Conservation (phyloP, 2,329 filamentous ascomycete genomes). For the Penicillium sp. region DNA sequence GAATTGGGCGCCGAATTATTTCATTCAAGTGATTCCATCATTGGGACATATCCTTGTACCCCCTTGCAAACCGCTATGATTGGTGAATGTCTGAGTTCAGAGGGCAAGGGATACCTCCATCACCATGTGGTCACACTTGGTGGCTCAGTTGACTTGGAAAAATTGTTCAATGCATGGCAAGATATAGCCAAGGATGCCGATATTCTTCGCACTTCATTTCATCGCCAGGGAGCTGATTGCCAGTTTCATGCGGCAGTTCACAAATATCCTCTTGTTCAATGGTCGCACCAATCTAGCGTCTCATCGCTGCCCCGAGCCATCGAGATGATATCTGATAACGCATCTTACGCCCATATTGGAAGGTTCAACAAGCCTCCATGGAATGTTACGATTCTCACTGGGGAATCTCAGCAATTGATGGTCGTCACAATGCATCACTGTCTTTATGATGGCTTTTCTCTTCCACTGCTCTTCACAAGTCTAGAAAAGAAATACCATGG, state of each 20-base stretch:
- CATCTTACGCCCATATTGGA: neutral
- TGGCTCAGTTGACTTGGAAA: neutral
- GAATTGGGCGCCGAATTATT: neutral
- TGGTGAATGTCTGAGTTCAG: conserved; percentile 4
- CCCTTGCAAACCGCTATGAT: conserved; percentile 8
- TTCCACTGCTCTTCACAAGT: conserved; percentile 10
- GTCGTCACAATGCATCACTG: conserved; percentile 17
- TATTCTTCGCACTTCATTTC: conserved; percentile 9
- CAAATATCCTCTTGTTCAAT: neutral
- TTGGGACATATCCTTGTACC: conserved; percentile 4
- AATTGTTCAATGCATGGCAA: neutral
- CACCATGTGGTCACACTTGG: conserved; percentile 1
- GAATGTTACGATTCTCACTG: conserved; percentile 3
- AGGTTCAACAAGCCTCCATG: conserved; percentile 2
- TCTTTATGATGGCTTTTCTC: conserved; percentile 18
- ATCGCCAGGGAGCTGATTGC: neutral
- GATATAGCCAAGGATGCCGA: neutral
- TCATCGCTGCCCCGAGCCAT: neutral
- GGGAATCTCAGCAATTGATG: conserved; percentile 2
- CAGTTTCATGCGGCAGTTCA: conserved; percentile 1
- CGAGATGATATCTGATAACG: neutral
- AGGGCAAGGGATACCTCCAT: conserved; percentile 6
- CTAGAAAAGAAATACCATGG: conserved; percentile 4
- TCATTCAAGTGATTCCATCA: neutral
- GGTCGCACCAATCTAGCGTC: neutral